Evolutionary conservation across 768 basidiomycete species (phyloP).

Genomic region (Lanmaoa pseudosensibilis): DNA sequence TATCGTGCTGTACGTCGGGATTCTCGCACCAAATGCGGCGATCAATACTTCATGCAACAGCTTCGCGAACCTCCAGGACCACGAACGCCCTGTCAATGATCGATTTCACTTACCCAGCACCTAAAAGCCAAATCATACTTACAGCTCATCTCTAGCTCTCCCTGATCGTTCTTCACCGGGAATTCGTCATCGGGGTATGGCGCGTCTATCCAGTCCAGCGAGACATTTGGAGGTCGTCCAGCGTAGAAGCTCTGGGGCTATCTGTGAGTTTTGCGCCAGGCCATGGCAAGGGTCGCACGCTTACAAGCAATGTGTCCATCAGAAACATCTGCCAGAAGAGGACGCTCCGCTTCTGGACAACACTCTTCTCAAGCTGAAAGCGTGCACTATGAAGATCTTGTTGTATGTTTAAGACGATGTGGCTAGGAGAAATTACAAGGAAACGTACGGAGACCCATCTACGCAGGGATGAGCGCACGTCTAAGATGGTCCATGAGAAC

Average conservation of each 20-base stretch:
- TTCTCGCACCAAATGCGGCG: slow-evolving; percentile 51
- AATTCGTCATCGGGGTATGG: slow-evolving; percentile 50
- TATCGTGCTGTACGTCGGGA: slow-evolving; percentile 51
- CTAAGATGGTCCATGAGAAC: slow-evolving; percentile 22
- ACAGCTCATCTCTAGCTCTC: slow-evolving; percentile 45
- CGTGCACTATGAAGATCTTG: slow-evolving; percentile 59
- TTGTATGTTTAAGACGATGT: background rate
- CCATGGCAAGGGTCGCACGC: slow-evolving; percentile 3
- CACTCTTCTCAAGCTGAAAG: slow-evolving; percentile 54
- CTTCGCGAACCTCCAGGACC: slow-evolving; percentile 55
- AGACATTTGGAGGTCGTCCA: slow-evolving; percentile 60
- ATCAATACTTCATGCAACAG: slow-evolving; percentile 53
- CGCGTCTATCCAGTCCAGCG: slow-evolving; percentile 53
- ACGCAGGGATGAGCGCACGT: background rate
- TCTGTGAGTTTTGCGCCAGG: background rate
- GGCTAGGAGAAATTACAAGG: background rate
- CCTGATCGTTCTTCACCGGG: slow-evolving; percentile 34
- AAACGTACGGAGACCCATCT: slow-evolving; percentile 56
- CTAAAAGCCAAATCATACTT: slow-evolving; percentile 15
- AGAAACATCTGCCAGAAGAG: slow-evolving; percentile 72
- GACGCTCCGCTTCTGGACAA: slow-evolving; percentile 47
- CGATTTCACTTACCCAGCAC: background rate
- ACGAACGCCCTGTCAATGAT: slow-evolving; percentile 47
- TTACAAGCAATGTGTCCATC: slow-evolving; percentile 62
- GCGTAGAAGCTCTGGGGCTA: slow-evolving; percentile 54